Percentiles rank a stretch among this genome's conserved stretches.
Conservation (phyloP, 352 stramenopile species). For the Phytophthora nicotianae region DNA sequence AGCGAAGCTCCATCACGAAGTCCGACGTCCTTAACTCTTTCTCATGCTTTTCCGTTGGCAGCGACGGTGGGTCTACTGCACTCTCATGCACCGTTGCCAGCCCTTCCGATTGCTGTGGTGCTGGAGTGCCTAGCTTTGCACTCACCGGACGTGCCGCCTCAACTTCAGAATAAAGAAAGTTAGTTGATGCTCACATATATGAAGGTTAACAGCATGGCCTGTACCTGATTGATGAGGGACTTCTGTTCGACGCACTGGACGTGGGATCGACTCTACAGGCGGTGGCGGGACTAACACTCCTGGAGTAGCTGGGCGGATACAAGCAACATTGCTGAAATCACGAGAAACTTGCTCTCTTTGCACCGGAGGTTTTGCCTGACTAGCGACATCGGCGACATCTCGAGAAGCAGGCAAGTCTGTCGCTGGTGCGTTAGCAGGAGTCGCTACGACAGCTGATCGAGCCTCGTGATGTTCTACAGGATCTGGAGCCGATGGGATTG, state of each 20-base stretch:
- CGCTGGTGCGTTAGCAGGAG: background rate
- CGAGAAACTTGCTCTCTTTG: constrained; percentile 11
- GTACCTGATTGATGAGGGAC: constrained; percentile 27
- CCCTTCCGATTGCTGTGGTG: constrained; percentile 6
- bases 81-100: constrained; percentile 4
- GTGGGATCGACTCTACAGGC: constrained; percentile 14
- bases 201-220: background rate
- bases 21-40: constrained; percentile 55
- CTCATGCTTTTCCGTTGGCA: constrained; percentile 11
- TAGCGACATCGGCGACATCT: constrained; percentile 1
- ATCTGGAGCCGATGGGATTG: constrained; percentile 3
- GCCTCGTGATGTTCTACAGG: background rate
- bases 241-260: constrained; percentile 26
- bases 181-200: constrained; percentile 7
- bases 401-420: constrained; percentile 6
- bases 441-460: background rate
- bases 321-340: constrained; percentile 24
- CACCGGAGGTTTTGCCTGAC: constrained; percentile 4
- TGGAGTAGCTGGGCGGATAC: constrained; percentile 35
- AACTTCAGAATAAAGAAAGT: constrained; percentile 16
- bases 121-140: constrained; percentile 8
- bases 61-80: constrained; percentile 3
- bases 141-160: constrained; percentile 11
- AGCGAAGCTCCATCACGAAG: constrained; percentile 84
- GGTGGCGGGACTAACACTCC: constrained; percentile 17